phyloP scores from a whole-genome alignment of 208 protist species.

The Leishmania major region DNA sequence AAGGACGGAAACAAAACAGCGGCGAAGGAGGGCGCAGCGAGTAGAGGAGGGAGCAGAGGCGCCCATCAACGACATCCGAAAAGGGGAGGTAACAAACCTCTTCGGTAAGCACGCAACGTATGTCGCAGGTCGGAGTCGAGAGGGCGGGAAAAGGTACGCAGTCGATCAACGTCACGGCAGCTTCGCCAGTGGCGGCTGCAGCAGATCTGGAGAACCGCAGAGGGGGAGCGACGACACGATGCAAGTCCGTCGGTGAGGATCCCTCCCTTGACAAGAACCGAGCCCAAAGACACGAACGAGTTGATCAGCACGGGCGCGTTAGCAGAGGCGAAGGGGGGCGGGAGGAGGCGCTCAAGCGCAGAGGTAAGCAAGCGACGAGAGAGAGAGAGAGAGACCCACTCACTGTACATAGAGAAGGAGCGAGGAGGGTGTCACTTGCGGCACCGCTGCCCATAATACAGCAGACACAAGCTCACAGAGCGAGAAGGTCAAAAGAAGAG shows the following conservation, averaged over 20 bases:
- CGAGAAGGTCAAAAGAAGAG: not conserved
- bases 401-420: not conserved
- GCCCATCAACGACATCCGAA: not conserved
- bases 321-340: not conserved
- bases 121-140: not conserved
- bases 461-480: not conserved
- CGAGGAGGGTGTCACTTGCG: not conserved
- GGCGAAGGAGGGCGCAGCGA: not conserved
- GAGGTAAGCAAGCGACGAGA: not conserved
- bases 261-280: not conserved
- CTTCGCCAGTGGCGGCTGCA: not conserved
- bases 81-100: not conserved
- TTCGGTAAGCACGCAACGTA: no score
- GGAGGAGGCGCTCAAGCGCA: not conserved
- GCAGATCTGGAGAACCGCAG: not conserved
- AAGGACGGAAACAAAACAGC: not conserved
- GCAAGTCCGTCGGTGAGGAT: not conserved
- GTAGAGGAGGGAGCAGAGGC: not conserved
- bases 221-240: not conserved
- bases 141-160: not conserved
- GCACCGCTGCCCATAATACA: not conserved
- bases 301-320: not conserved
- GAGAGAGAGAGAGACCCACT: not conserved
- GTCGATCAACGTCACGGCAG: not conserved
- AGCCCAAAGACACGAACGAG: not conserved